Evolutionary conservation across 164 flowering plant genomes (phyloP).

Genomic region (Echeveria elegans): DNA sequence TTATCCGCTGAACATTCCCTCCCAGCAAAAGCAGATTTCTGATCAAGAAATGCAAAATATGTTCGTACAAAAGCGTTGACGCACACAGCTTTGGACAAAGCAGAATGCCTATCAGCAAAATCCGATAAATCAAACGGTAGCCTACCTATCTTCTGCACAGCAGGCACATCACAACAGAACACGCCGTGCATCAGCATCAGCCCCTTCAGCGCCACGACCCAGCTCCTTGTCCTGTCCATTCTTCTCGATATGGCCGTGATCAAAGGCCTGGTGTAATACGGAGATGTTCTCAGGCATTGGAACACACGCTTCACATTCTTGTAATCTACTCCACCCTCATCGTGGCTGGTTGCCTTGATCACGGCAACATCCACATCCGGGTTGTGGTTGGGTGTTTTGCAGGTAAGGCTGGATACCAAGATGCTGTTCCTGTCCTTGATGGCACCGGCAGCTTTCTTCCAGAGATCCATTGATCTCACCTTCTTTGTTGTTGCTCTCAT

Average conservation of each 20-base stretch:
- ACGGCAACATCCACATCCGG: conserved; percentile 58
- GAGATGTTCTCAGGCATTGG: conserved; percentile 45
- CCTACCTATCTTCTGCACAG: conserved; percentile 32
- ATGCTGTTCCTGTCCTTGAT: conserved; percentile 68
- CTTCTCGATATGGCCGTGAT: conserved; percentile 38
- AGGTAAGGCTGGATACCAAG: conserved; percentile 25
- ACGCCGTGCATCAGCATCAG: conserved; percentile 74
- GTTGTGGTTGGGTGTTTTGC: conserved; percentile 22
- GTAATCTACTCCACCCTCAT: conserved; percentile 45
- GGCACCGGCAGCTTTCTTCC: conserved; percentile 47
- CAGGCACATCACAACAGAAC: conserved; percentile 36
- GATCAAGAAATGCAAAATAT: conserved; percentile 60
- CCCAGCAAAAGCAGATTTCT: conserved; percentile 22
- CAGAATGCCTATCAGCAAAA: conserved; percentile 38
- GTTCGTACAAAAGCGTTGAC: conserved; percentile 40
- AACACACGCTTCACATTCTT: conserved; percentile 50
- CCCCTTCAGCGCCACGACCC: conserved; percentile 82
- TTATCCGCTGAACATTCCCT: background rate
- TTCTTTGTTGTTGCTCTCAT: background rate
- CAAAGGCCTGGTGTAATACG: conserved; percentile 35
- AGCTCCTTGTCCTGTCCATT: conserved; percentile 43
- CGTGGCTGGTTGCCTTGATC: conserved; percentile 81
- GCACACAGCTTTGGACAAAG: conserved; percentile 21
- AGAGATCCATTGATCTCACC: conserved; percentile 33
- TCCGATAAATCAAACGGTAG: conserved; percentile 73